These are phyloP conservation scores for Penicillium subrubescens DNA, from an alignment of 495 filamentous ascomycete species.

Conservation along the genomic window DNA sequence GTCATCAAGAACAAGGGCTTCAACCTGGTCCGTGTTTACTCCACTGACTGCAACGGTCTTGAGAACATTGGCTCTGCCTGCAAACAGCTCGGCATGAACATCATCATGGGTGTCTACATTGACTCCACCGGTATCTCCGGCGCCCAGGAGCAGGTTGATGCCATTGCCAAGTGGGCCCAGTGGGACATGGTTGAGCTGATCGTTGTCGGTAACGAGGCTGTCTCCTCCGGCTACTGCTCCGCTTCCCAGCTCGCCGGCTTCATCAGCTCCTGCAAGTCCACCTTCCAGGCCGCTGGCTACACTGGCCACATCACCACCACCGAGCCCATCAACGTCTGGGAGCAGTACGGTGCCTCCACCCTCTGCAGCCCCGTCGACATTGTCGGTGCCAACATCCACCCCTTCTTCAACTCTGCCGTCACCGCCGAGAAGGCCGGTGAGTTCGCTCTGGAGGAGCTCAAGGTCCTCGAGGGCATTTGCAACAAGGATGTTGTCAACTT, in stretches of 20 bases:
- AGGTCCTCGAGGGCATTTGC: constrained; percentile 65
- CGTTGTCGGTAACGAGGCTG: constrained; percentile 87
- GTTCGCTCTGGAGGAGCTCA: constrained; percentile 70
- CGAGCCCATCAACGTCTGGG: constrained; percentile 75
- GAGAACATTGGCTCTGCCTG: constrained; percentile 69
- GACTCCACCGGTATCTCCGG: constrained; percentile 59
- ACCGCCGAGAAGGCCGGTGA: constrained; percentile 64
- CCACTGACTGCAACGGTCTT: constrained; percentile 84
- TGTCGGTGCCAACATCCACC: constrained; percentile 81
- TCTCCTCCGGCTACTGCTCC: constrained; percentile 68
- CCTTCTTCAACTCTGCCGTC: constrained; percentile 83
- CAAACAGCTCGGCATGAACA: constrained; percentile 61
- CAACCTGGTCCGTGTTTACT: constrained; percentile 83
- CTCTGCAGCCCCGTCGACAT: constrained; percentile 79
- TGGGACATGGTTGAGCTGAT: constrained; percentile 78
- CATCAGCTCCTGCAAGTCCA: constrained; percentile 57
- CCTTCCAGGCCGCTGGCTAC: constrained; percentile 65
- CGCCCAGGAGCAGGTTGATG: constrained; percentile 67
- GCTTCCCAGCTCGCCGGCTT: constrained; percentile 66
- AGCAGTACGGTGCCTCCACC: constrained; percentile 48
- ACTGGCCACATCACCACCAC: constrained; percentile 77
- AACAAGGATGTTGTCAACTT: constrained; percentile 71
- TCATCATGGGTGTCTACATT: constrained; percentile 89
- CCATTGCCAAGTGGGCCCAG: constrained; percentile 70
- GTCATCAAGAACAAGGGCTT: constrained; percentile 74